These are phyloP conservation scores for Carallia pectinifolia DNA, from an alignment of 345 rosid species.

Conservation along the genomic window DNA sequence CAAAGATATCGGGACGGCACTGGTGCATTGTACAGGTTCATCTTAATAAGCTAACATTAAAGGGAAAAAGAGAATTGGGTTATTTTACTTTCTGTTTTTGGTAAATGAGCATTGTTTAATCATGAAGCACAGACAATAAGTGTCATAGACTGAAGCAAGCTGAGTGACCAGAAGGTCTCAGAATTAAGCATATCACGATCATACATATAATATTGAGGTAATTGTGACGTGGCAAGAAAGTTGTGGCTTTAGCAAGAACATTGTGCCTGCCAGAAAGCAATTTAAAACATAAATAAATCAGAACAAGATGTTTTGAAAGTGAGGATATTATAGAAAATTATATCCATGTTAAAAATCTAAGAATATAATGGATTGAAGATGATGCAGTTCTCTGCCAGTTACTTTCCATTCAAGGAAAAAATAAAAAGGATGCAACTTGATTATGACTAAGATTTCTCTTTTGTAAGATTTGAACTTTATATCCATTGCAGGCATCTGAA, in stretches of 20 bases:
- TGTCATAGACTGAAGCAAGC: neutral
- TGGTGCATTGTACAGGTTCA: neutral
- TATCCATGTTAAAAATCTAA: neutral
- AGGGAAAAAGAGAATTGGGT: neutral
- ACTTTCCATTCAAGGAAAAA: neutral
- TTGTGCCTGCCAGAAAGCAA: too few relatives aligned
- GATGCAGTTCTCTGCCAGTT: conserved; percentile 4
- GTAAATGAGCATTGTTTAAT: neutral
- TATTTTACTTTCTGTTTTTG: neutral
- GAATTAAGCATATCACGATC: too few relatives aligned
- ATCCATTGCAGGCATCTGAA: conserved; percentile 1
- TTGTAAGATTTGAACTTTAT: neutral
- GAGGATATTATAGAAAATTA: conserved; percentile 10
- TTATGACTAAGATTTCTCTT: neutral
- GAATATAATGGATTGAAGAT: neutral
- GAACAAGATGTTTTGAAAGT: neutral
- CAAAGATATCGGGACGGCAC: neutral
- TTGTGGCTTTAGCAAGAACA: too few relatives aligned
- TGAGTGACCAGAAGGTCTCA: neutral
- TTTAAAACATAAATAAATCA: too few relatives aligned
- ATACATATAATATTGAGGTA: too few relatives aligned
- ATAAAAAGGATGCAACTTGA: conserved; percentile 1
- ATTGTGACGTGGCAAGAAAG: too few relatives aligned
- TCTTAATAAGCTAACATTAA: neutral
- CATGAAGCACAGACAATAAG: neutral